Base-by-base conservation (phyloP, 768 basidiomycete genomes). In the Mycena vulgaris region DNA sequence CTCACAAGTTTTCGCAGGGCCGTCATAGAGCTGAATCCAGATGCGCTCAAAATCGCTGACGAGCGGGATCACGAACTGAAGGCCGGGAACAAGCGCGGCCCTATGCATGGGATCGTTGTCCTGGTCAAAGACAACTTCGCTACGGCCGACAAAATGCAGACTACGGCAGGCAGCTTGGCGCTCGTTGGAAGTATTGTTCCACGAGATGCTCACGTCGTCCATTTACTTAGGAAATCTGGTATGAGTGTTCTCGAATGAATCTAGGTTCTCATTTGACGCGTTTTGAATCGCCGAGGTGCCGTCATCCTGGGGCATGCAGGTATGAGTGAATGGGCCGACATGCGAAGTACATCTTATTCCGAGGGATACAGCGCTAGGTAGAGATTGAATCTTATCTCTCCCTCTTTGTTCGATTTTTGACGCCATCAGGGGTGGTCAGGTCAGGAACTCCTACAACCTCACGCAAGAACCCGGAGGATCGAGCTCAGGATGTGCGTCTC, bases 401-500 rank as follows among this genome's bases (percentile, higher is more conserved):
- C 5, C 17, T 48, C 33, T 47, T n/a, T 6, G 11, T 51, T 49
- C 47, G 39, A 17, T 80, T 19, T 28, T n/a, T 51, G 78, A 56
- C 81, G 78, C 75, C 78, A 77, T 75, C 66, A 80, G 85, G 21
- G 81, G 83, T 27, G 84, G 84, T 10, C 84, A 84, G 72, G 78
- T 77, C 37, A 80, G 79, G 19, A 80, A 78, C 52, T 78, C 81
- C 6, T 84, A 83, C 66, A 83, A 73, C 28, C 72, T 73, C 74
- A 71, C 83, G 76, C 25, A 78, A 77, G 78, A 83, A 62, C 84
- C 83, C 9, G 81, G 81, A 40, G 85, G 85, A 21, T 84, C 82
- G 21, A 83, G 82, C 3, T 81, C 84, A 6, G 86, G 85, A 17
- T 83, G 71, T 72, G 33, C 30, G 63, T 10, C 19, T 25, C 42